Base-by-base conservation (phyloP, 169 alveolate genomes). In the Plasmodium gaboni region DNA sequence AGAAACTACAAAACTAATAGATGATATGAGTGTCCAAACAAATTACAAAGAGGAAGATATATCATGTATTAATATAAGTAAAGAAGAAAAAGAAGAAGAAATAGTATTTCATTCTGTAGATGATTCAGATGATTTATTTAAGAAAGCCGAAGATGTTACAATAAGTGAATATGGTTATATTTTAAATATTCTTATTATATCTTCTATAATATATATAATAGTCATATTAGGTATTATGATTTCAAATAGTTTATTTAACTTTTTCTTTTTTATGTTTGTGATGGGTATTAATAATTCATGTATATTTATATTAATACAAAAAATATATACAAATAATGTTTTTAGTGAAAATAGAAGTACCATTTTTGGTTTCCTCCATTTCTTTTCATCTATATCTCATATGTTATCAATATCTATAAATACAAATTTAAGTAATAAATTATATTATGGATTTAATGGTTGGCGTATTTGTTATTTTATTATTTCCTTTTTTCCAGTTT, bases 391-490 rank as follows among this genome's bases (percentile, higher is more conserved):
- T 24, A 32, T 76, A 15, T 76, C 89, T 10, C 89, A 76, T 50
- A 76, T 64, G 89, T 12, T 76, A 17, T 76, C 89, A 10, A 46
- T 76, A 44, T 76, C 74, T 8, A 76, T 76, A 76, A 76, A 76
- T 69, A 76, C 89, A 28, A 76, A 76, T 55, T 42, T 76, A 24
- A 76, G 89, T 38, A 76, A 76, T 64, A 76, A 76, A 22, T 32
- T 76, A 7, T 76, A 76, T 55, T 64, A 32, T 24, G 89, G 89
- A 42, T 22, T 64, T 48, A 76, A 63, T 19, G 89, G 89, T 7
- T 76, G 89, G 89, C 72, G 89, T 48, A 63, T 76, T 13, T 76
- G 89, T n/a, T 76, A 76, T 55, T 76, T 76, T 15, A 69, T 76
- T 22, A 76, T 76, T 28, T 64, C 74, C 7, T 51, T 76, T 55